Evolutionary conservation across 2,329 filamentous ascomycete genomes (phyloP), one percentile per base, ranked within the genome.

Genomic region (Sporothrix humicola): DNA sequence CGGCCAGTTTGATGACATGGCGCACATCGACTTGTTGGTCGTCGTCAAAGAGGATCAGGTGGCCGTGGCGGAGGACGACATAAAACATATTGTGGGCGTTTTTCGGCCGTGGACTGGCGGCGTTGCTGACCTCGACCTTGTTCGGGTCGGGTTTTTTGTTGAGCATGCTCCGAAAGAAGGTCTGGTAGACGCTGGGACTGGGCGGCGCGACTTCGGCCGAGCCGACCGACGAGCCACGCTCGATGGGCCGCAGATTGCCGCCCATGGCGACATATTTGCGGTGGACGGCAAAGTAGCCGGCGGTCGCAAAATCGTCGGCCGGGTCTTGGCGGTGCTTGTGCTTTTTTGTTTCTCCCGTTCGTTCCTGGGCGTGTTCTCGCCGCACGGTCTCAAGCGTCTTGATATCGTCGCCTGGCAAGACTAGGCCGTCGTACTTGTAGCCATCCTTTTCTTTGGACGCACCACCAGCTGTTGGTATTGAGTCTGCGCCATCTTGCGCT

Each of bases 11-110:
- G 73, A 99, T 93, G 72, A 99, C 96, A 83, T 98, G 94, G 76
- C 95, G 92, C 17, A 99, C 96, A 82, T 99, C 96, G 77, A 98
- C 87, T 82, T 98, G 95, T 77, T 97, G 94, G 71, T 94, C 91
- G 79, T 98, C 95, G 80, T 99, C 96, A 82, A 98, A 99, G 10
- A 99, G 89, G 93, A 99, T 98, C 69, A 99, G 84, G 80, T 98
- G 95, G 52, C 95, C 95, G 82, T 98, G 95, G 92, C 94, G 91
- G 74, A 98, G 82, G 66, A 97, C 93, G 69, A 98, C 93, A 79
- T 94, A 98, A 82, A 98, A 98, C 73, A 97, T 92, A 81, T 98
- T 98, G 72, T 93, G 91, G 2, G 92, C 92, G 76, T 85, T 89
- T 81, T 88, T 89, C 23, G 88, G 87, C 75, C 88, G 82, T 78